These are phyloP conservation scores for Penicillium goetzii DNA, from an alignment of 495 filamentous ascomycete species.

Conservation along the genomic window DNA sequence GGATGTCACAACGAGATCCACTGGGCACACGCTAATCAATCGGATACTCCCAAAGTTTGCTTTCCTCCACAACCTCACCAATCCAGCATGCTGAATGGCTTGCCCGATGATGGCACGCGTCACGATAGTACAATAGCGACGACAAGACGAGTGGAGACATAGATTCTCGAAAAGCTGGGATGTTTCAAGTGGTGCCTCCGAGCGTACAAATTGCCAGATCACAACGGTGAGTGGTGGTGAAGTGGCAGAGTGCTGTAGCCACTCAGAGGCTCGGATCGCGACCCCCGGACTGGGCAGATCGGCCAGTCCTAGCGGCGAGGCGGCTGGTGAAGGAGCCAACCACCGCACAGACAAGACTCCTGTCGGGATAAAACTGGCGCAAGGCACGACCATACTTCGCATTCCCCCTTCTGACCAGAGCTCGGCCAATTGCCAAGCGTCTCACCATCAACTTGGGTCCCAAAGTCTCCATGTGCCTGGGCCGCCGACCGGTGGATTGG, in stretches of 20 bases:
- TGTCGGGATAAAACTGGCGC: constrained; percentile 7
- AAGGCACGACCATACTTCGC: constrained; percentile 8
- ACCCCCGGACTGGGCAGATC: constrained; percentile 8
- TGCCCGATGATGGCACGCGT: background rate
- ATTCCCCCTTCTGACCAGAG: constrained; percentile 11
- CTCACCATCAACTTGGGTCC: constrained; percentile 22
- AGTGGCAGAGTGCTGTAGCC: constrained; percentile 10
- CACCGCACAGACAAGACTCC: constrained; percentile 17
- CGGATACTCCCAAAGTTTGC: constrained; percentile 29
- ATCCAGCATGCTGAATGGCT: constrained; percentile 1
- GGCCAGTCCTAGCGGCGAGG: constrained; percentile 15
- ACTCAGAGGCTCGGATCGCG: constrained; percentile 20
- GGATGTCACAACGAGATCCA: constrained; percentile 5
- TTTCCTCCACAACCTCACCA: constrained; percentile 17
- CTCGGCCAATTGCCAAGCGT: constrained; percentile 13
- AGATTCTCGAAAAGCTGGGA: constrained; percentile 24
- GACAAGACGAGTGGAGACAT: constrained; percentile 18
- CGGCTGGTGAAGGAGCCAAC: constrained; percentile 31
- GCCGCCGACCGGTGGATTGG: constrained; percentile 19
- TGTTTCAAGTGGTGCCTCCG: constrained; percentile 27
- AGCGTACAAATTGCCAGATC: constrained; percentile 5
- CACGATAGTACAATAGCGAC: background rate
- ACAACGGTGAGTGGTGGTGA: constrained; percentile 17
- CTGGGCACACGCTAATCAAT: constrained; percentile 28
- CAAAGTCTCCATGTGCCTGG: constrained; percentile 10